A percentile compares a stretch with the other conserved stretches of the same genome.
phyloP scores from a whole-genome alignment of 2,329 filamentous ascomycete genomes.

The Alternaria atra region DNA sequence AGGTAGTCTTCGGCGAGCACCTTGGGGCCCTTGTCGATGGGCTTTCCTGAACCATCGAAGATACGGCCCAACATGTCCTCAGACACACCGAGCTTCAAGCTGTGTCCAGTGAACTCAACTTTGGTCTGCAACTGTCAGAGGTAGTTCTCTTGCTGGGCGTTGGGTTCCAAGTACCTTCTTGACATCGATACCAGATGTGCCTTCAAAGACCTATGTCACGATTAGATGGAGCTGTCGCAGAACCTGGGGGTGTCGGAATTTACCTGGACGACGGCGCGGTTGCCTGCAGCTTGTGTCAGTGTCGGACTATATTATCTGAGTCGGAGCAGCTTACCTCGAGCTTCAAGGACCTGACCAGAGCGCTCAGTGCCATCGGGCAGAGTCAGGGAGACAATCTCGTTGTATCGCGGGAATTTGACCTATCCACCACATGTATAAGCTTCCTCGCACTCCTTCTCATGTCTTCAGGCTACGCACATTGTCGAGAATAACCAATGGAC shows the following conservation, averaged over 20 bases:
- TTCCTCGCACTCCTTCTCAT: slow-evolving; percentile 9
- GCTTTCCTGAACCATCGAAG: slow-evolving; percentile 96
- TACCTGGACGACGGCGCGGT: slow-evolving; percentile 95
- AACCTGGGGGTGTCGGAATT: not conserved
- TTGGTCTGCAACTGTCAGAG: slow-evolving; percentile 71
- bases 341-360: slow-evolving; percentile 95
- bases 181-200: slow-evolving; percentile 95
- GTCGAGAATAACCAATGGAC: slow-evolving; percentile 95
- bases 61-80: slow-evolving; percentile 99
- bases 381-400: slow-evolving; percentile 96
- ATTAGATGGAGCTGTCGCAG: slow-evolving; percentile 30
- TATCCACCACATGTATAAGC: slow-evolving; percentile 53
- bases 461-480: slow-evolving; percentile 70
- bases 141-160: slow-evolving; percentile 17
- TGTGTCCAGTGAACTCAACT: slow-evolving; percentile 97
- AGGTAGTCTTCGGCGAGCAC: slow-evolving; percentile 97
- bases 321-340: slow-evolving; percentile 74
- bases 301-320: not conserved
- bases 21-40: slow-evolving; percentile 99
- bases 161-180: slow-evolving; percentile 72
- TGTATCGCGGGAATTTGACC: slow-evolving; percentile 98
- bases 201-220: slow-evolving; percentile 86
- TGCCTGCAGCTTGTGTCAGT: slow-evolving; percentile 66
- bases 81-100: slow-evolving; percentile 96
- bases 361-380: slow-evolving; percentile 94